Percentiles rank a stretch among this genome's conserved stretches.
These are phyloP conservation scores for Meira nashicola DNA, from an alignment of 1,284 basidiomycete species.

Conservation along the genomic window DNA sequence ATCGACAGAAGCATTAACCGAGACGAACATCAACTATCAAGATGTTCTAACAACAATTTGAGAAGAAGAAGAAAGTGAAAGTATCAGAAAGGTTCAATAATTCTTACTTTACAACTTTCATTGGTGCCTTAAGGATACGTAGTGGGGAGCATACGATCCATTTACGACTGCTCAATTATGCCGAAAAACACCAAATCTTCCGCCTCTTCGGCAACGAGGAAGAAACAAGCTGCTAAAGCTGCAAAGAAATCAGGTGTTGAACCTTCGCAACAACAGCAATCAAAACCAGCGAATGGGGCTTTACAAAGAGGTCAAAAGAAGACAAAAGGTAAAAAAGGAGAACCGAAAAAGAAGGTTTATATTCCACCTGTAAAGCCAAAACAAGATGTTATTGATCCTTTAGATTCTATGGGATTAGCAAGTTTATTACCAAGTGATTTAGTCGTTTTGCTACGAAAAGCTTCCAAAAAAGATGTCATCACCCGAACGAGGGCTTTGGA, in stretches of 20 bases:
- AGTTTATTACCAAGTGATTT: conserved; percentile 63
- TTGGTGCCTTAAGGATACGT: no score
- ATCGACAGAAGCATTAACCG: no score
- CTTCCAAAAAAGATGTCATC: conserved; percentile 85
- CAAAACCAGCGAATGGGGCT: conserved; percentile 6
- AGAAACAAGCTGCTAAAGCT: conserved; percentile 49
- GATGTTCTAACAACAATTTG: no score
- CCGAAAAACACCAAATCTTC: conserved; percentile 42
- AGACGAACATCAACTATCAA: no score
- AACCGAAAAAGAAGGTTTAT: conserved; percentile 45
- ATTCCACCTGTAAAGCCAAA: conserved; percentile 59
- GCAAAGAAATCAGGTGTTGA: conserved; percentile 38
- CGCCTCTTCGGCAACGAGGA: conserved; percentile 48
- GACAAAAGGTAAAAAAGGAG: conserved; percentile 34
- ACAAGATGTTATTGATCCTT: conserved; percentile 77
- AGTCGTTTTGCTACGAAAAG: conserved; percentile 71
- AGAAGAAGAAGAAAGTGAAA: no score
- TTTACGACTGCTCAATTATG: neutral
- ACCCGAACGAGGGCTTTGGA: conserved; percentile 84
- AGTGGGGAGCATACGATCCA: no score
- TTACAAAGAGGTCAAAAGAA: conserved; percentile 48
- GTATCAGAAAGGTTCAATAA: no score
- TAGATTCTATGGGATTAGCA: conserved; percentile 77
- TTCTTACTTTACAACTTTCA: no score
- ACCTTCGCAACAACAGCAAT: conserved; percentile 15